phyloP scores from a whole-genome alignment of 2,329 filamentous ascomycete species.

The Exophiala bonariae region DNA sequence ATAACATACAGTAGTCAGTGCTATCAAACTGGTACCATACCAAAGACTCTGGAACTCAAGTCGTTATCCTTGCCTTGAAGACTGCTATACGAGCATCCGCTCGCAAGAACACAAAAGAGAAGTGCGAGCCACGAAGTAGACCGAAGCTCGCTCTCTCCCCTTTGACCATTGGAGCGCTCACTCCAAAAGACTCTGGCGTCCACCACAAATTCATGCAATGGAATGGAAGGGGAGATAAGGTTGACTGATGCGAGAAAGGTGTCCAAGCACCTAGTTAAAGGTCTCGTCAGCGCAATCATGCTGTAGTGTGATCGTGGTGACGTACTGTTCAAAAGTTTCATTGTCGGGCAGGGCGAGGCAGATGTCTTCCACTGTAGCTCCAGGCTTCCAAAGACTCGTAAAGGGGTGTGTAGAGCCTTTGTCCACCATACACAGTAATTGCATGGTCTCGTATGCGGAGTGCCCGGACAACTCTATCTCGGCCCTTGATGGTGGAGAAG shows the following conservation, averaged over 20 bases:
- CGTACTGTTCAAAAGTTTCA: conserved; percentile 11
- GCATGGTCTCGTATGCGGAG: conserved; percentile 11
- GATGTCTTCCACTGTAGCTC: conserved; percentile 11
- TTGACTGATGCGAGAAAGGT: neutral
- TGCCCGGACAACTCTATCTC: neutral
- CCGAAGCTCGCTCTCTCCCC: conserved; percentile 11
- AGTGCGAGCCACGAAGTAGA: conserved; percentile 12
- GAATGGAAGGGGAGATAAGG: conserved; percentile 5
- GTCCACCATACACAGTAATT: conserved; percentile 9
- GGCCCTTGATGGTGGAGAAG: conserved; percentile 2
- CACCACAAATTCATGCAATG: conserved; percentile 5
- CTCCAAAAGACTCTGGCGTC: conserved; percentile 10
- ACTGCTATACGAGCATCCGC: conserved; percentile 8
- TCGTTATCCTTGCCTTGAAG: conserved; percentile 1
- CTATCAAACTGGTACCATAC: conserved; percentile 2
- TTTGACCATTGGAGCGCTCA: conserved; percentile 7
- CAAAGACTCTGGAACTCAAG: conserved; percentile 11
- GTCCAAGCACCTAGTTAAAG: neutral
- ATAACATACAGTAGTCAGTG: neutral
- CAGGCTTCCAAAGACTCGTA: conserved; percentile 7
- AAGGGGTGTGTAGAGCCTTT: conserved; percentile 13
- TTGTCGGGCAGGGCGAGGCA: conserved; percentile 11
- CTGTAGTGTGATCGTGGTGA: neutral
- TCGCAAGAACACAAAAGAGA: conserved; percentile 7
- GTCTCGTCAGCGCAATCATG: neutral